Base-by-base conservation (phyloP, 331 rosid species). In the Phaseolus coccineus region DNA sequence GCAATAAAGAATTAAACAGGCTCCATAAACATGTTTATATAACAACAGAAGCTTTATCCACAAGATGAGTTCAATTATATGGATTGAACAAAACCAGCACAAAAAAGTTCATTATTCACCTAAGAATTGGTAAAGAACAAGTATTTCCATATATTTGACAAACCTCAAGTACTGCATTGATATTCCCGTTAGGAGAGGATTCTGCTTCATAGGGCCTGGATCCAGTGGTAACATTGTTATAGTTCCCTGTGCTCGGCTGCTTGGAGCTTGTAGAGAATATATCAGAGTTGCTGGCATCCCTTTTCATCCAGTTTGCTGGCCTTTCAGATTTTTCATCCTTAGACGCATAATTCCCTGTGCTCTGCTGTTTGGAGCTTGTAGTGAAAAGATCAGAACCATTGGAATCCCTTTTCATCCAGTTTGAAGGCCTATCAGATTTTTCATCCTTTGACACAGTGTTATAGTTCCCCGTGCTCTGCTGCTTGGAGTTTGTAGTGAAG, bases 151-250 rank as follows among this genome's bases (percentile, higher is more conserved):
- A 79, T 46, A 37, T 40, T 24, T 63, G 69, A 83, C 96, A 57
- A 84, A 96, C 99, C 99, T 93, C 97, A 7, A 96, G 94, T 77
- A 96, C 93, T 33, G 94, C 97, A 86, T 75, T 89, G 74, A 96
- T 91, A 83, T 89, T 91, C 79, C 91, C 90, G 39, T 90, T 96
- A 74, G 92, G 73, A 55, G 78, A 28, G 28, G 86, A 61, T 39
- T 90, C 97, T 69, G 88, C 71, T 79, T 87, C 96, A 59, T 77
- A 30, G 69, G 85, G 91, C 80, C 88, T 90, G 59, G 92, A 82
- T 62, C 80, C 91, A 76, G 73, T 33, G 77, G 78, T 72, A 70
- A 76, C 76, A 31, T 91, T 11, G 73, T 44, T 90, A 73, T 77
- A 78, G 67, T 67, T 88, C 63, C 81, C 90, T 12, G 85, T 37